These are phyloP conservation scores for Trichosanthes cucumerina DNA, from an alignment of 306 rosid genomes.

Conservation along the genomic window DNA sequence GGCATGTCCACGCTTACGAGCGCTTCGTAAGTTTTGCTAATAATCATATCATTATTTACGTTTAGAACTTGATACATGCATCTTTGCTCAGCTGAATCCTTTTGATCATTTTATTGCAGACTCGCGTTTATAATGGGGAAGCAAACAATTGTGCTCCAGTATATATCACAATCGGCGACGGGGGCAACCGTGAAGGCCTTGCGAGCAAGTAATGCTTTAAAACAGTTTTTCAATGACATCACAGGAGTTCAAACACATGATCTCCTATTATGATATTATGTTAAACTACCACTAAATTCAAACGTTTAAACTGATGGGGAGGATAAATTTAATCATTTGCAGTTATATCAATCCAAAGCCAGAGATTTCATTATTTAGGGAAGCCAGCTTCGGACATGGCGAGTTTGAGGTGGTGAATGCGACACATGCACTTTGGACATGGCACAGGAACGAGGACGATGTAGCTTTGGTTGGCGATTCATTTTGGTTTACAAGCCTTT, in stretches of 20 bases:
- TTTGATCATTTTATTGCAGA: constrained; percentile 22
- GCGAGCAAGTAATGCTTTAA: constrained; percentile 35
- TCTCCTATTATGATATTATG: neutral
- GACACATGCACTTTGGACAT: constrained; percentile 63
- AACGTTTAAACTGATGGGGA: neutral
- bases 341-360: constrained; percentile 57
- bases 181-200: constrained; percentile 95
- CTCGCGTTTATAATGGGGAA: constrained; percentile 55
- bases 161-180: constrained; percentile 76
- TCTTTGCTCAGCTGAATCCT: neutral
- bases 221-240: neutral
- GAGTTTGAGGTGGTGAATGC: constrained; percentile 42
- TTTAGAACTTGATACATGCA: neutral
- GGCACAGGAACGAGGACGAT: constrained; percentile 62
- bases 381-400: constrained; percentile 89
- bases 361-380: constrained; percentile 53
- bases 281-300: too few species aligned
- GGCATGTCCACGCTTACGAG: constrained; percentile 87
- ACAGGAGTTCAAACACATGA: neutral
- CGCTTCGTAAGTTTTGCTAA: constrained; percentile 51
- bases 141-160: constrained; percentile 56
- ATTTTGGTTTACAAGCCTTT: constrained; percentile 41
- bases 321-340: neutral
- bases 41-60: neutral
- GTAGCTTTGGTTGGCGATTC: constrained; percentile 35